phyloP scores from a whole-genome alignment of 164 flowering plant species.

The Warburgia ugandensis region DNA sequence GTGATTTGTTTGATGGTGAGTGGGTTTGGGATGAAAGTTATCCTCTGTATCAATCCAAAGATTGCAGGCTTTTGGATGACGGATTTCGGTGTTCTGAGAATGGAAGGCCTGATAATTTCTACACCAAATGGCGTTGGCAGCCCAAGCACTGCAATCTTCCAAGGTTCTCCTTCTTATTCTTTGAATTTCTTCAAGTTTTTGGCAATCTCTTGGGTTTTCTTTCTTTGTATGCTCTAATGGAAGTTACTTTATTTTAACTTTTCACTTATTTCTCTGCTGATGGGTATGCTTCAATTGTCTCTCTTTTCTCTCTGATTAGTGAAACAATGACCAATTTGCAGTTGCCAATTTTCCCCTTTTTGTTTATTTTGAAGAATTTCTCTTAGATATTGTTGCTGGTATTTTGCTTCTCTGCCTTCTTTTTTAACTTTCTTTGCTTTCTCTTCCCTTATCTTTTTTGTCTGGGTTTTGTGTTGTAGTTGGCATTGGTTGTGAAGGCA shows the following conservation, averaged over 20 bases:
- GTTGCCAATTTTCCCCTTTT: too few species aligned
- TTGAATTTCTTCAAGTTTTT: background rate
- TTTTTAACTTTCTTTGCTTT: too few species aligned
- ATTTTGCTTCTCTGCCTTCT: too few species aligned
- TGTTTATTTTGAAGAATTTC: too few species aligned
- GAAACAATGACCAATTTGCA: too few species aligned
- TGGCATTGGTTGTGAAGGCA: too few species aligned
- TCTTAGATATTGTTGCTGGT: too few species aligned
- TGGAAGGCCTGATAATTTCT: constrained; percentile 71
- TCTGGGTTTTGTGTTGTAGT: too few species aligned
- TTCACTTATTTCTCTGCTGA: too few species aligned
- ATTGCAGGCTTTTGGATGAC: constrained; percentile 56
- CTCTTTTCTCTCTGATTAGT: too few species aligned
- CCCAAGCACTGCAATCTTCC: constrained; percentile 80
- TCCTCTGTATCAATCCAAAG: constrained; percentile 53
- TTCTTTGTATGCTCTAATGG: background rate
- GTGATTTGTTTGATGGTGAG: constrained; percentile 70
- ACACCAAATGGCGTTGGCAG: constrained; percentile 92
- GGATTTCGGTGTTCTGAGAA: constrained; percentile 84
- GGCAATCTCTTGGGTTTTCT: background rate
- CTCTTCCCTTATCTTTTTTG: too few species aligned
- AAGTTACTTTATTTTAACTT: background rate
- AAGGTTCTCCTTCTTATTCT: constrained; percentile 35
- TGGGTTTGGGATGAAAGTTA: constrained; percentile 92
- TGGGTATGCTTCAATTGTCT: too few species aligned